These are phyloP conservation scores for Sugiyamaella pinicola DNA, from an alignment of 1,139 yeast genomes.

Conservation along the genomic window DNA sequence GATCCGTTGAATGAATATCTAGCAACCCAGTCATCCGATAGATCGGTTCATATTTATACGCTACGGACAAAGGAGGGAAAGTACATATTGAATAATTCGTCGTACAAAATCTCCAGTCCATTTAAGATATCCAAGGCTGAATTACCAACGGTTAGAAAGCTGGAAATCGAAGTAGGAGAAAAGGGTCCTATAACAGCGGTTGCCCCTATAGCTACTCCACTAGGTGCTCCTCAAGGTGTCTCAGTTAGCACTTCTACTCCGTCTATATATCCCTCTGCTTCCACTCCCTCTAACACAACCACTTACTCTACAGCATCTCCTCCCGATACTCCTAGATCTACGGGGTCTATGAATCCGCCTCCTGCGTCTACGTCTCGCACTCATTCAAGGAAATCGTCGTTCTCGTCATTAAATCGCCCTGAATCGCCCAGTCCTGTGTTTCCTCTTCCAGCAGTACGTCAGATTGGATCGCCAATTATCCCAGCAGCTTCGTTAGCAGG, in stretches of 20 bases:
- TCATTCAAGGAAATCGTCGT: slow-evolving; percentile 38
- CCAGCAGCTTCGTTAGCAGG: slow-evolving; percentile 21
- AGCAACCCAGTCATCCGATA: slow-evolving; percentile 89
- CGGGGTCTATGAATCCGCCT: slow-evolving; percentile 35
- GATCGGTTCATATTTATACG: slow-evolving; percentile 70
- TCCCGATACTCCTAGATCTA: slow-evolving; percentile 25
- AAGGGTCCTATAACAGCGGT: neutral
- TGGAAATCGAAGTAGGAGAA: slow-evolving; percentile 12
- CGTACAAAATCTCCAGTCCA: slow-evolving; percentile 21
- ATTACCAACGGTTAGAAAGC: slow-evolving; percentile 35
- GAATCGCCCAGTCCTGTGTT: slow-evolving; percentile 37
- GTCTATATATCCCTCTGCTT: slow-evolving; percentile 10
- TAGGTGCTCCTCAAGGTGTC: slow-evolving; percentile 3
- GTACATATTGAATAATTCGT: slow-evolving; percentile 45
- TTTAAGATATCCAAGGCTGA: slow-evolving; percentile 50
- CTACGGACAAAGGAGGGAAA: slow-evolving; percentile 42
- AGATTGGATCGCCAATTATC: slow-evolving; percentile 40
- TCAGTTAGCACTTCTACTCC: slow-evolving; percentile 2
- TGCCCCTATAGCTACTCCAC: neutral
- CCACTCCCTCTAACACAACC: slow-evolving; percentile 17
- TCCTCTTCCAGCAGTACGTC: slow-evolving; percentile 49
- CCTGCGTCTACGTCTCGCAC: slow-evolving; percentile 31
- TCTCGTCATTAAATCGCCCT: slow-evolving; percentile 31
- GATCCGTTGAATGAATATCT: slow-evolving; percentile 79
- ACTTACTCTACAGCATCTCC: slow-evolving; percentile 23